Conservation (phyloP, 208 protist species). For the Crithidia brevicula region DNA sequence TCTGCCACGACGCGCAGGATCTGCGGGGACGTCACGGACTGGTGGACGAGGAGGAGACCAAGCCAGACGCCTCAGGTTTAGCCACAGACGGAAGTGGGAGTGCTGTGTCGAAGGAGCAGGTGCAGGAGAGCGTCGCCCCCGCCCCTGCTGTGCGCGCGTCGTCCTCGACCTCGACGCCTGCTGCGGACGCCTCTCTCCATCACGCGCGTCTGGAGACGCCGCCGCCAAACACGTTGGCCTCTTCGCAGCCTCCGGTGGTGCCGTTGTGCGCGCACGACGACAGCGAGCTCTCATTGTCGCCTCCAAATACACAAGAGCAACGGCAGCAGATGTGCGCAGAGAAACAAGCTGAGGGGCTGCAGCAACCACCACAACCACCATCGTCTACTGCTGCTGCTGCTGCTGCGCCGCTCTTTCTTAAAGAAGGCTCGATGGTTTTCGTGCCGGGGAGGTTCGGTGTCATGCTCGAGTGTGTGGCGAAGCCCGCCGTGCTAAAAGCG, state of each 20-base stretch:
- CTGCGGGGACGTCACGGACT: constrained; percentile 25
- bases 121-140: not conserved
- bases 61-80: not conserved
- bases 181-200: not conserved
- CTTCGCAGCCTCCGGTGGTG: too few relatives aligned
- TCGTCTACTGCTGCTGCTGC: not conserved
- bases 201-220: too few relatives aligned
- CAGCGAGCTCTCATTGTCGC: too few relatives aligned
- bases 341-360: not conserved
- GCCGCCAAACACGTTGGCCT: too few relatives aligned
- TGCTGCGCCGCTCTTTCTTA: constrained; percentile 29
- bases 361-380: not conserved
- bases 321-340: not conserved
- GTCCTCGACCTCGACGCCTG: not conserved
- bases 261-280: too few relatives aligned
- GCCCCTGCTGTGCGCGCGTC: not conserved
- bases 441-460: constrained; percentile 45
- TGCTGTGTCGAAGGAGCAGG: not conserved
- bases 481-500: constrained; percentile 16
- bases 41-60: not conserved
- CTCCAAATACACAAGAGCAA: not conserved
- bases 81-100: not conserved
- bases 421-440: constrained; percentile 30
- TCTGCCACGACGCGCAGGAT: constrained; percentile 33
- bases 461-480: constrained; percentile 42